Evolutionary conservation across 2,329 filamentous ascomycete species (phyloP), one percentile per base, ranked within the genome.

Genomic region (Sphaerulina vaccinii): DNA sequence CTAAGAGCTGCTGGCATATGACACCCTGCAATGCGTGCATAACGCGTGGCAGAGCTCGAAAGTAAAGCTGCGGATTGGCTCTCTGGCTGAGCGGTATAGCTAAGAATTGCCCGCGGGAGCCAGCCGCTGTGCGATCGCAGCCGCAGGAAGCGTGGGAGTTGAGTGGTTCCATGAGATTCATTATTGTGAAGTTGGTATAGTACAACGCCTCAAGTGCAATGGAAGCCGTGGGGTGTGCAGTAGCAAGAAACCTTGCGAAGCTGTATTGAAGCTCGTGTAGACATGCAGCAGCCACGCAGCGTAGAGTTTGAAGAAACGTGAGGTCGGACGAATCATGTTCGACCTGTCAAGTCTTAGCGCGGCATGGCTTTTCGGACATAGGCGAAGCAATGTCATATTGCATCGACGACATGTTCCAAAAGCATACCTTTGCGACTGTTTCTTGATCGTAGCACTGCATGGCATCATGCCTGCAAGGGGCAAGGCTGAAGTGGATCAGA

Each of bases 131-230:
- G 15, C 10, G 16, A 16, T 13, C 18, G 32, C 5, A 35, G 5
- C 13, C 21, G 44, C 16, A 24, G 32, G 47, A 54, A 47, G 16
- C 21, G 54, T 32, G 45, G 15, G 23, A 18, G 24, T 49, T 23
- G 22, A 21, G 33, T 36, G 37, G 35, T 49, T 27, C 22, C 29
- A 27, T 49, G 22, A 32, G 29, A 32, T 36, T 40, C 37, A 23
- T 11, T 23, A 29, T 32, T 16, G 27, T 29, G 23, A 32, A 49
- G 23, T 53, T 45, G 54, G 46, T 57, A 59, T 54, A 50, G 57
- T 54, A 59, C 49, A 54, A 46, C 53, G 57, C 57, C 57, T 53
- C 57, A 52, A 54, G 52, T 41, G 48, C 50, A 36, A 11, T 55
- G 39, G n/a, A n/a, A n/a, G n/a, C n/a, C n/a, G n/a, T n/a, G n/a